These are phyloP conservation scores for Purpureocillium takamizusanense DNA, from an alignment of 2,329 filamentous ascomycete genomes.

Conservation along the genomic window DNA sequence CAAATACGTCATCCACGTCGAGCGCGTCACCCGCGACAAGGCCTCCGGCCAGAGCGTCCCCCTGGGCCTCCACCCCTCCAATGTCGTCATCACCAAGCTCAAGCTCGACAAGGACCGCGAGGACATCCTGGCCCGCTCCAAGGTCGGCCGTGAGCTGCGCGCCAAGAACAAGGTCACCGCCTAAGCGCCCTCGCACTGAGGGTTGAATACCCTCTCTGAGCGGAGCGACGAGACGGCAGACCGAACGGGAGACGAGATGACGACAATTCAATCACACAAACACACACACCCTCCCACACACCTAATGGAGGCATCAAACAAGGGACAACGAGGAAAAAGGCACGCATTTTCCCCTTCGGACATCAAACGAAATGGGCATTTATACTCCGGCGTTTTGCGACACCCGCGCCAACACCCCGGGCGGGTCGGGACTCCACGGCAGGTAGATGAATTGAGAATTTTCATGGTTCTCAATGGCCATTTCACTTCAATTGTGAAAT, in stretches of 20 bases:
- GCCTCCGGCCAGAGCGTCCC: constrained; percentile 92
- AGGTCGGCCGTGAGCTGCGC: constrained; percentile 66
- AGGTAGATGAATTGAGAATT: constrained; percentile 35
- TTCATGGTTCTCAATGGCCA: constrained; percentile 56
- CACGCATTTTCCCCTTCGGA: too few relatives aligned
- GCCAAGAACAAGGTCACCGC: constrained; percentile 61
- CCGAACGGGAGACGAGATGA: constrained; percentile 7
- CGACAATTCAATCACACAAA: constrained; percentile 1
- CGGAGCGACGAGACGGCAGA: constrained; percentile 4
- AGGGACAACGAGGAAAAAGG: constrained; percentile 6
- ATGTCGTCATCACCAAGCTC: constrained; percentile 97
- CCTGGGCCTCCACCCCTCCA: constrained; percentile 89
- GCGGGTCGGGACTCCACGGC: constrained; percentile 20
- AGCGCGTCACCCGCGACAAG: constrained; percentile 96
- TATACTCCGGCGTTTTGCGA: constrained; percentile 28
- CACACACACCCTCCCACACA: too few relatives aligned
- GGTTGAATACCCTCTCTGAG: too few relatives aligned
- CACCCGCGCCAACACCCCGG: constrained; percentile 15
- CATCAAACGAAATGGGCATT: constrained; percentile 22
- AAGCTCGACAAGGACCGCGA: constrained; percentile 96
- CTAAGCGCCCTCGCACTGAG: constrained; percentile 21
- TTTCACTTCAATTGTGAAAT: constrained; percentile 62
- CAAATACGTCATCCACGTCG: constrained; percentile 95
- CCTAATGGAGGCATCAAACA: constrained; percentile 5
- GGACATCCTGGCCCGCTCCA: constrained; percentile 78